Evolutionary conservation across 495 filamentous ascomycete species (phyloP).

Genomic region (Glarea lozoyensis): DNA sequence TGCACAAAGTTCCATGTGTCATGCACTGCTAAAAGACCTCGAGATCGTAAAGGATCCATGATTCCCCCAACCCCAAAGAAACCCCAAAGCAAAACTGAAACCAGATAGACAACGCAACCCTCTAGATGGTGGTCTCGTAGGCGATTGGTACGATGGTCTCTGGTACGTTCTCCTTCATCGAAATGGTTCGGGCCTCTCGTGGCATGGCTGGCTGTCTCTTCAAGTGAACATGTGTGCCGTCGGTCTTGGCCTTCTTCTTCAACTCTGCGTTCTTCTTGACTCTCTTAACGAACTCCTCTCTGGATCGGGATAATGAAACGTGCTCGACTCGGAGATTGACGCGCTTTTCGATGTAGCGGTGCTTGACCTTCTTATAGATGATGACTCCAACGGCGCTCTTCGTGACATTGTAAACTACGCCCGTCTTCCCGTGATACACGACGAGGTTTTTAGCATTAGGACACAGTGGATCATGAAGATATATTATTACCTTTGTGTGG

Average conservation of each 20-base stretch:
- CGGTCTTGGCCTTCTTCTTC: conserved; percentile 83
- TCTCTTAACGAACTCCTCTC: conserved; percentile 90
- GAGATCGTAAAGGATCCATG: conserved; percentile 6
- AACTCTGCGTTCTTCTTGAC: conserved; percentile 92
- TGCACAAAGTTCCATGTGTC: conserved; percentile 21
- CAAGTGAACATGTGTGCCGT: conserved; percentile 76
- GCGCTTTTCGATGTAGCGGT: conserved; percentile 99
- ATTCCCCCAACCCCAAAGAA: conserved; percentile 21
- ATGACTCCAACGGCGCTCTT: conserved; percentile 94
- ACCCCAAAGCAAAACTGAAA: conserved; percentile 23
- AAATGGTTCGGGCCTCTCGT: conserved; percentile 69
- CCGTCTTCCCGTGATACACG: conserved; percentile 98
- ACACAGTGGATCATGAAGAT: too few species aligned
- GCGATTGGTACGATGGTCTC: conserved; percentile 86
- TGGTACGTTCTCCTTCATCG: conserved; percentile 64
- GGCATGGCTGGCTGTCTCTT: conserved; percentile 83
- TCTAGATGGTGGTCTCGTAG: conserved; percentile 98
- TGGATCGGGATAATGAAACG: conserved; percentile 83
- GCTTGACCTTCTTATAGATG: conserved; percentile 96
- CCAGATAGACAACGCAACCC: conserved; percentile 18
- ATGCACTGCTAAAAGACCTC: conserved; percentile 19
- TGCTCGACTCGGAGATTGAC: conserved; percentile 98
- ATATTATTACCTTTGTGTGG: too few species aligned
- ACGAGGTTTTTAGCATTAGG: too few species aligned
- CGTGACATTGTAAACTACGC: conserved; percentile 96